Evolutionary conservation across 2,329 filamentous ascomycete species (phyloP), one percentile per base, ranked within the genome.

Genomic region (Fusarium protoensiforme): DNA sequence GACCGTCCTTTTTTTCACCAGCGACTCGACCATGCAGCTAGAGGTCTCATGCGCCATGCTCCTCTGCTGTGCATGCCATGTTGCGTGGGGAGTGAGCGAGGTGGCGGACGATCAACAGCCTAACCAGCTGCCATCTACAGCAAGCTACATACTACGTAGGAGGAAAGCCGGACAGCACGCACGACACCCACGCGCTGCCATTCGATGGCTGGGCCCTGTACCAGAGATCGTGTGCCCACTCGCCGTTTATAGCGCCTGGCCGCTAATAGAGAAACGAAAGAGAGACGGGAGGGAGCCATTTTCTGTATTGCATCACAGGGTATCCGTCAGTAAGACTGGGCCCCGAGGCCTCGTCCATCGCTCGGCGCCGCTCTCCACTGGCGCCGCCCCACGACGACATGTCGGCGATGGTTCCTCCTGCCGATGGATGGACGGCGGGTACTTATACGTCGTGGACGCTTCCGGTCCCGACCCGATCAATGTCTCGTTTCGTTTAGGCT

Each of bases 41-140:
- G 24, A 24, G 46, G 46, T 61, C 64, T 43, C 71, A 64, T 60
- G 67, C 67, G 51, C 59, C 14, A 54, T 72, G 69, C 69, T 59
- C 48, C 69, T 71, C 69, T 61, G 70, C 56, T 73, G 71, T 72
- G 71, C 71, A 74, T 69, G 46, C 41, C 27, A 14, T 46, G 63
- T 54, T 57, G 57, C 60, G 65, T 66, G 71, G 65, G 71, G 68
- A 74, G 43, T 8, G 14, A 11, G 43, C 22, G 65, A 61, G 35
- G 33, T 18, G 43, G 46, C 29, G 31, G 59, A 35, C 29, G 58
- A 61, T 61, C 58, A 36, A 29, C 39, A 48, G 20, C 39, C 58
- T 54, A 48, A 18, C 58, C 39, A 46, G 24, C 29, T 29, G 22
- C 61, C 33, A 36, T 48, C 58, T 48, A 48, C 31, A 33, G 48